These are phyloP conservation scores for Pythium aristosporum DNA, from an alignment of 352 stramenopile species.

Conservation along the genomic window DNA sequence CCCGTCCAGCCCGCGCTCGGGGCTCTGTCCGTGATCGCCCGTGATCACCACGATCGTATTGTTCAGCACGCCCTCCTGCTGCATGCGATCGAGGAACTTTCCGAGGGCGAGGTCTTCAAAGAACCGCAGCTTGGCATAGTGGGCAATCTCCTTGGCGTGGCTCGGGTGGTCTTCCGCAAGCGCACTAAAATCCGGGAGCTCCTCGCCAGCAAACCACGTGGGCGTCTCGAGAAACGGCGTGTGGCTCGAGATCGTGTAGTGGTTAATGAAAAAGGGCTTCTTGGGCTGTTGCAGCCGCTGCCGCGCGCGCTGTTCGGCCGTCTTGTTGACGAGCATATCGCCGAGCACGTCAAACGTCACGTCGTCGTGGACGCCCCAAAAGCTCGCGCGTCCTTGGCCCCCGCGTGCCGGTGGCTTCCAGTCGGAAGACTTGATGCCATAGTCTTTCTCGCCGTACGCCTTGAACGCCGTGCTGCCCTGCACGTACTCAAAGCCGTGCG, in stretches of 20 bases:
- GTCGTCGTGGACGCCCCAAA: conserved; percentile 56
- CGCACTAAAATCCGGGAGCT: conserved; percentile 38
- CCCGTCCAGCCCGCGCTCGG: conserved; percentile 30
- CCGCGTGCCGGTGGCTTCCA: conserved; percentile 28
- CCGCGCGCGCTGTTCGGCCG: conserved; percentile 30
- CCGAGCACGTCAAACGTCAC: conserved; percentile 33
- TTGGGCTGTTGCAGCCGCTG: conserved; percentile 30
- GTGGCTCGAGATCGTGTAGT: conserved; percentile 67
- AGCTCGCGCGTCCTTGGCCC: conserved; percentile 17
- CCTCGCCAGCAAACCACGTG: conserved; percentile 35
- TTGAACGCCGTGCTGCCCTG: conserved; percentile 30
- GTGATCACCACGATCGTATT: conserved; percentile 55
- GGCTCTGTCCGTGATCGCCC: conserved; percentile 47
- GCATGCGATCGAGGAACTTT: conserved; percentile 53
- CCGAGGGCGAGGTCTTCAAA: conserved; percentile 49
- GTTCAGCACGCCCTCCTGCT: conserved; percentile 38
- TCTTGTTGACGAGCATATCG: conserved; percentile 51
- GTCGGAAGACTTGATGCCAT: conserved; percentile 34
- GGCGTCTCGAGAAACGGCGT: conserved; percentile 36
- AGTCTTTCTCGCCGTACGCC: conserved; percentile 19
- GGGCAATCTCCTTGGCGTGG: conserved; percentile 19
- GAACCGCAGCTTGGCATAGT: conserved; percentile 50
- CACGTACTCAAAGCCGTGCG: conserved; percentile 54
- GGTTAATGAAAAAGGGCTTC: conserved; percentile 48
- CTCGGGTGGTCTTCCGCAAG: conserved; percentile 19